Base-by-base conservation (phyloP, 225 moss, liverwort and hornwort genomes). In the Takakia lepidozioides region DNA sequence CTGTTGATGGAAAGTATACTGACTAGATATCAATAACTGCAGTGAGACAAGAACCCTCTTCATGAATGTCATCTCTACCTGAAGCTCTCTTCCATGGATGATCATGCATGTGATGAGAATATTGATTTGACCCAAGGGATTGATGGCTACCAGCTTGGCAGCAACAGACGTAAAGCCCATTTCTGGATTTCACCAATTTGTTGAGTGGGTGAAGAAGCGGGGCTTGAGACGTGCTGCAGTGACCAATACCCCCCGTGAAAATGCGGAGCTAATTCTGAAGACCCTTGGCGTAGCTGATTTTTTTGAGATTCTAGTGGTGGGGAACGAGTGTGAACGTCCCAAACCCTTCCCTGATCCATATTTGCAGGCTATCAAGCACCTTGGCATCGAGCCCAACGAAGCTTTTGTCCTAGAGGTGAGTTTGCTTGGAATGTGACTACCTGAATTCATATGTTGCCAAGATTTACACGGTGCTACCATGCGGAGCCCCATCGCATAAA, bases 301-400 rank as follows among this genome's bases (percentile, higher is more conserved):
- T 57, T 95, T 95, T 48, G 90, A 95, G 25, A 56, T 75, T 9
- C 63, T 95, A 21, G 90, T 95, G 22, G 82, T 87, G 36, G 95
- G 95, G 2, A 60, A 67, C 41, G 95, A 95, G 63, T 95, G 95
- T 56, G 80, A 84, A 43, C 73, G 60, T 18, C 83, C 86, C 2
- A 95, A 95, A 56, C 93, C 93, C 16, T 84, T 63, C 25, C 87
- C 95, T 2, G 90, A 95, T 39, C 95, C 95, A 2, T 90, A 95
- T 57, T 53, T 87, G 29, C 78, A 84, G 68, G 95, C 95, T 54
- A 74, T 95, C 0, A 62, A 87, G 8, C 69, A 74, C 38, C 76
- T 95, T 35, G 72, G 67, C 47, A 29, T 72, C 3, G 13, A 66
- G 10, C 51, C 86, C 26, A 67, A 63, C 10, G 63, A 75, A 35